A percentile compares a stretch with the other conserved stretches of the same genome.
phyloP scores from a whole-genome alignment of 179 eudicot species.

The Actinidia arguta region DNA sequence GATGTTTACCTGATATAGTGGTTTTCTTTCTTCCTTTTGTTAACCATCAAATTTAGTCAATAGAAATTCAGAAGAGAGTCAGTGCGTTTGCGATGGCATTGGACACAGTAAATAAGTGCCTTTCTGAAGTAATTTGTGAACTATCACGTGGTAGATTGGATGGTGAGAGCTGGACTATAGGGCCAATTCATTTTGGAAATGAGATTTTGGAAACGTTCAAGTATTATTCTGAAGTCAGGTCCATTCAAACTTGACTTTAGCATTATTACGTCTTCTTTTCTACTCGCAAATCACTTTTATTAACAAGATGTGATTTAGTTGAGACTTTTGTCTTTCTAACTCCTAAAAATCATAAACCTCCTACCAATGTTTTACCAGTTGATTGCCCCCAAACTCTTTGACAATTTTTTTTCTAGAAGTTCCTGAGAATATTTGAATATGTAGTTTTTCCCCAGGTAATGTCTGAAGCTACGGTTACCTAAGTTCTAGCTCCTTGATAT shows the following conservation, averaged over 20 bases:
- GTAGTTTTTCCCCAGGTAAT: too few relatives aligned
- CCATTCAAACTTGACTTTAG: constrained; percentile 1
- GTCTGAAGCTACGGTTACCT: background rate
- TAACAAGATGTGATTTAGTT: background rate
- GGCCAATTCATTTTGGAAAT: constrained; percentile 87
- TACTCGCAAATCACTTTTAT: background rate
- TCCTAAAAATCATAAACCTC: background rate
- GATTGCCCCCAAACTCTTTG: background rate
- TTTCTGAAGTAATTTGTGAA: constrained; percentile 91
- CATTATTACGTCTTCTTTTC: constrained; percentile 1
- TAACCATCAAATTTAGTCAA: constrained; percentile 52
- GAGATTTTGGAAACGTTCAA: constrained; percentile 82
- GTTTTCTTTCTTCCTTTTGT: background rate
- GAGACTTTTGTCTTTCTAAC: background rate
- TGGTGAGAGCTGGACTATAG: constrained; percentile 87
- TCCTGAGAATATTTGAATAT: background rate
- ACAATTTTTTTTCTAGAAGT: background rate
- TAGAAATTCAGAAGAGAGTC: constrained; percentile 91
- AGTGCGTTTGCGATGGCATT: constrained; percentile 96
- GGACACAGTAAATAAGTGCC: constrained; percentile 95
- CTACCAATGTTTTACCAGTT: background rate
- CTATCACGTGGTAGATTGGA: constrained; percentile 91
- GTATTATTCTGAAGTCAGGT: constrained; percentile 85
- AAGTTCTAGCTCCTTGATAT: background rate
- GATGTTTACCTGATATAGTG: background rate